Evolutionary conservation across 768 basidiomycete species (phyloP).

Genomic region (Lentinula sp.): DNA sequence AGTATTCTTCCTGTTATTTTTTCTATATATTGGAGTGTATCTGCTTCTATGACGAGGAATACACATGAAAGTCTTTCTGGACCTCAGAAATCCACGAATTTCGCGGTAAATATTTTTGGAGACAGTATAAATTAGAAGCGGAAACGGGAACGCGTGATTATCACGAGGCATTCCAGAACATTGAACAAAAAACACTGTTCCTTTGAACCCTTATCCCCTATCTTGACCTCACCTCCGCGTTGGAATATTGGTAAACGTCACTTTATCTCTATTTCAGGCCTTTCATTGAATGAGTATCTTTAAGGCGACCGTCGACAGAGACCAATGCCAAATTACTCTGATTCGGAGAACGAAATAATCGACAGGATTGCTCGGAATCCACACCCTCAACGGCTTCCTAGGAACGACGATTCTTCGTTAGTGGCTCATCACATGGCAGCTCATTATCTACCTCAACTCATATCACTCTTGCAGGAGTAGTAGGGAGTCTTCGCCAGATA

Average conservation of each 20-base stretch:
- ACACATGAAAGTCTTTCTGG: too few species aligned
- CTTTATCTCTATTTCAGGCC: background rate
- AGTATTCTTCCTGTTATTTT: too few species aligned
- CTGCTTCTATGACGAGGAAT: too few species aligned
- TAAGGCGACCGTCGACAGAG: background rate
- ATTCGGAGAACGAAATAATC: slow-evolving; percentile 3
- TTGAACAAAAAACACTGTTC: background rate
- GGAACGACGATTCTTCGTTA: slow-evolving; percentile 27
- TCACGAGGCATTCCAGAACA: background rate
- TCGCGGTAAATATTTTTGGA: too few species aligned
- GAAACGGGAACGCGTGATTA: background rate
- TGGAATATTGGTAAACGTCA: background rate
- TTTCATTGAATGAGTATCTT: background rate
- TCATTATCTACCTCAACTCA: background rate
- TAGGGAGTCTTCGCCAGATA: slow-evolving; percentile 46
- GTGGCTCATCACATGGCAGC: slow-evolving; percentile 1
- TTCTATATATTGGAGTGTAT: too few species aligned
- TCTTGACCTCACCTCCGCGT: background rate
- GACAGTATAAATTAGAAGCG: too few species aligned
- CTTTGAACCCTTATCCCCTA: background rate
- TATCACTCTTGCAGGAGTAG: slow-evolving; percentile 37
- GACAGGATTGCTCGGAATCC: slow-evolving; percentile 2
- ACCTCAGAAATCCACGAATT: too few species aligned
- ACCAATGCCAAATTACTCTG: slow-evolving; percentile 1
- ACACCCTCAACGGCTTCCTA: slow-evolving; percentile 1